Evolutionary conservation across 2,329 filamentous ascomycete genomes (phyloP).

Genomic region (Colletotrichum sp.): DNA sequence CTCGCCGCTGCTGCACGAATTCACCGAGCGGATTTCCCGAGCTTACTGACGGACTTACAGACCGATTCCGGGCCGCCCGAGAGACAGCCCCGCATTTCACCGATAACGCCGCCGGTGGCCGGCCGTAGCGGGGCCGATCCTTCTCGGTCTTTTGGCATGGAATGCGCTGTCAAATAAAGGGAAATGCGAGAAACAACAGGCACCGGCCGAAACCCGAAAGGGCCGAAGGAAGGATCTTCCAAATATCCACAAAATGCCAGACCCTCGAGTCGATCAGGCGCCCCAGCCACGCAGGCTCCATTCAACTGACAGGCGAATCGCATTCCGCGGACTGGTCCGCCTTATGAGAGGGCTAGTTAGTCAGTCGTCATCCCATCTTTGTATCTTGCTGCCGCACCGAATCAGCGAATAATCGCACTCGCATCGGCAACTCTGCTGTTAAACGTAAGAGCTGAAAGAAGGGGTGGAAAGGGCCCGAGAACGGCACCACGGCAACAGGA

Average conservation of each 20-base stretch:
- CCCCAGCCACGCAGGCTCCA: neutral
- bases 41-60: neutral
- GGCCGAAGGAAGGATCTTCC: neutral
- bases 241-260: neutral
- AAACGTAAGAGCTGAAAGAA: neutral
- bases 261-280: neutral
- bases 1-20: neutral
- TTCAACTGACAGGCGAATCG: neutral
- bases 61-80: neutral
- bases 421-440: neutral
- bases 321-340: neutral
- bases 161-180: neutral
- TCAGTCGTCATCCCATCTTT: neutral
- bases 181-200: neutral
- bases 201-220: neutral
- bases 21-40: neutral
- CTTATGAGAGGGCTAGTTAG: neutral
- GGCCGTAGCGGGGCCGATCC: neutral
- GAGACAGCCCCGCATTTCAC: neutral
- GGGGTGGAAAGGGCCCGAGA: neutral
- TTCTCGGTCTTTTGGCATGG: neutral
- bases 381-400: neutral
- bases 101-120: neutral
- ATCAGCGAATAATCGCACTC: neutral
- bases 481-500: neutral